These are phyloP conservation scores for Jamesozyma piceae DNA, from an alignment of 805 yeast species.

Conservation along the genomic window DNA sequence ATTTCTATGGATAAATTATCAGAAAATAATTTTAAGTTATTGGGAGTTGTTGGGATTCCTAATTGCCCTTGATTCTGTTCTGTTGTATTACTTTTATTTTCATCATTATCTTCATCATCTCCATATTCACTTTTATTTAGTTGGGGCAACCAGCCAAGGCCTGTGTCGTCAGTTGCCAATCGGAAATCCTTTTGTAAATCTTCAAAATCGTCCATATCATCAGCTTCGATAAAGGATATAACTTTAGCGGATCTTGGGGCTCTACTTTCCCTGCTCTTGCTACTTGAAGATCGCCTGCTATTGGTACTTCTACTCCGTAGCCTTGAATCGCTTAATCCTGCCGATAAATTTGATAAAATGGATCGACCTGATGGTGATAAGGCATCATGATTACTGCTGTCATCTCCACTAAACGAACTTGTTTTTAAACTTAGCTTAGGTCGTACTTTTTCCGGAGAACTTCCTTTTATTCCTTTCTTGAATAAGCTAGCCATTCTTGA, in stretches of 20 bases:
- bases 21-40: background rate
- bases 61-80: background rate
- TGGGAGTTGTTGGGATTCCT: background rate
- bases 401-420: background rate
- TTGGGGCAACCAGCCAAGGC: conserved; percentile 27
- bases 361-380: conserved; percentile 2
- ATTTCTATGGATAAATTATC: background rate
- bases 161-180: conserved; percentile 19
- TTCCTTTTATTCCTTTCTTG: conserved; percentile 4
- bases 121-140: conserved; percentile 4
- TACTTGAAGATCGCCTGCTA: conserved; percentile 6
- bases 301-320: conserved; percentile 4
- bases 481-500: conserved; percentile 11
- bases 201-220: conserved; percentile 28
- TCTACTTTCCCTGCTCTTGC: conserved; percentile 6
- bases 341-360: conserved; percentile 2
- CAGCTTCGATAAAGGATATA: conserved; percentile 24
- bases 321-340: conserved; percentile 1
- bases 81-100: background rate
- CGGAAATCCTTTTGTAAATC: conserved; percentile 26
- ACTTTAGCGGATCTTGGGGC: conserved; percentile 23
- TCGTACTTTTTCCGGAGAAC: conserved; percentile 1
- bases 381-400: background rate
- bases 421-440: conserved; percentile 11
- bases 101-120: conserved; percentile 2